These are phyloP conservation scores for Acanthamoeba sp. DNA, from an alignment of 208 protist species.

Conservation along the genomic window DNA sequence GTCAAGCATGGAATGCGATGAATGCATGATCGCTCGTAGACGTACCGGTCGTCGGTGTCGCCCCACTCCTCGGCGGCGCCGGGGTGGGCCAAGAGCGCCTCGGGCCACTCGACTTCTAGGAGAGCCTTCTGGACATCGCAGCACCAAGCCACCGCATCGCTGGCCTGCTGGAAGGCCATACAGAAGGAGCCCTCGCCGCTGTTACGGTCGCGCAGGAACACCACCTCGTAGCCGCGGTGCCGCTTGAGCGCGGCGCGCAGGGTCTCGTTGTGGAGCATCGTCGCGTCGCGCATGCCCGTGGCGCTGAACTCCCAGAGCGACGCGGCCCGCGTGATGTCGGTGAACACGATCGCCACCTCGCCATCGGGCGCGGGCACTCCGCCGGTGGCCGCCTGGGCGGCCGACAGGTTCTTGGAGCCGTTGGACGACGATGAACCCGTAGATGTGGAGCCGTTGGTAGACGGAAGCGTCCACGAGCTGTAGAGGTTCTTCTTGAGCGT, in stretches of 20 bases:
- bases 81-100: not conserved
- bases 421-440: not conserved
- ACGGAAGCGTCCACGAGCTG: slow-evolving; percentile 12
- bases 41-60: not conserved
- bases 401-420: not conserved
- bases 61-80: slow-evolving; percentile 22
- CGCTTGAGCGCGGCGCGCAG: not conserved
- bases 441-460: not conserved
- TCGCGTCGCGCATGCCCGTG: not conserved
- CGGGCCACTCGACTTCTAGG: not conserved
- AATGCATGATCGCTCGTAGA: not conserved
- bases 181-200: slow-evolving; percentile 66
- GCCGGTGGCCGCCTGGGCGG: not conserved
- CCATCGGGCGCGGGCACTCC: not conserved
- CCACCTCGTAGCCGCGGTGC: slow-evolving; percentile 30
- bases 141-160: slow-evolving; percentile 24
- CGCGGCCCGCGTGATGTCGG: slow-evolving; percentile 13
- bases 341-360: slow-evolving; percentile 45
- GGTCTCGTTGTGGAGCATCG: slow-evolving; percentile 11
- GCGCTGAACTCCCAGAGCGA: slow-evolving; percentile 49
- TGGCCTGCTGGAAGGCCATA: slow-evolving; percentile 43
- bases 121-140: slow-evolving; percentile 1
- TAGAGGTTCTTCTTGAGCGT: not conserved
- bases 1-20: not conserved
- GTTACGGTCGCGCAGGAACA: slow-evolving; percentile 28